Evolutionary conservation across 495 filamentous ascomycete species (phyloP).

Genomic region (Melanomma pulvis-pyrius): DNA sequence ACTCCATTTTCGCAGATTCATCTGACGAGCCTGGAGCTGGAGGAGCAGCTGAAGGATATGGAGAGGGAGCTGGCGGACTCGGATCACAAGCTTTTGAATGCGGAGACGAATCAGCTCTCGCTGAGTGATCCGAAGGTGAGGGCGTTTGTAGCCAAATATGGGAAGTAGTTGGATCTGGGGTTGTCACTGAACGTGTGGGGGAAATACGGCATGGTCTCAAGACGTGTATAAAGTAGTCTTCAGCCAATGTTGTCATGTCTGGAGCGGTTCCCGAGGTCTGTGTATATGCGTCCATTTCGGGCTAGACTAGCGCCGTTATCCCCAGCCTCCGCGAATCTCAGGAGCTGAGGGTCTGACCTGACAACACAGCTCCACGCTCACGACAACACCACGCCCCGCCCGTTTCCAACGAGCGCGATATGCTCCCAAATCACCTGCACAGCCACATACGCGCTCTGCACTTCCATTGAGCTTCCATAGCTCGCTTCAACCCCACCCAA

Average conservation of each 20-base stretch:
- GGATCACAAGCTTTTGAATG: constrained; percentile 12
- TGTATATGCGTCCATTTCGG: constrained; percentile 3
- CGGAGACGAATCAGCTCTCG: constrained; percentile 24
- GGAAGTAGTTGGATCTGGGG: too few relatives aligned
- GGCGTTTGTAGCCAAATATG: constrained; percentile 29
- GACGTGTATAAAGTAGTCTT: too few relatives aligned
- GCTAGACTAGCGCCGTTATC: not conserved
- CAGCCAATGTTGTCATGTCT: too few relatives aligned
- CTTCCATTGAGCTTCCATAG: constrained; percentile 12
- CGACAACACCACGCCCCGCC: constrained; percentile 23
- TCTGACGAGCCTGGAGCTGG: constrained; percentile 18
- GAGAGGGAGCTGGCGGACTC: constrained; percentile 24
- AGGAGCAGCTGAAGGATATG: constrained; percentile 19
- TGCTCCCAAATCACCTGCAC: constrained; percentile 19
- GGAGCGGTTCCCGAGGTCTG: constrained; percentile 7
- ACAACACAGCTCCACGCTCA: constrained; percentile 23
- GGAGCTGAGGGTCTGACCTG: constrained; percentile 26
- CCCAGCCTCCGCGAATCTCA: constrained; percentile 28
- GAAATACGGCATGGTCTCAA: too few relatives aligned
- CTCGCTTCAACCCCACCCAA: not conserved
- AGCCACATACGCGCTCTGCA: constrained; percentile 10
- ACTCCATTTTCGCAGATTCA: constrained; percentile 18
- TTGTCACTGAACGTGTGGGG: too few relatives aligned
- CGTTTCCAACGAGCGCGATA: constrained; percentile 20
- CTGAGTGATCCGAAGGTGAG: constrained; percentile 26